phyloP scores from a whole-genome alignment of 306 rosid genomes.

The Astragalus glycyphyllos region DNA sequence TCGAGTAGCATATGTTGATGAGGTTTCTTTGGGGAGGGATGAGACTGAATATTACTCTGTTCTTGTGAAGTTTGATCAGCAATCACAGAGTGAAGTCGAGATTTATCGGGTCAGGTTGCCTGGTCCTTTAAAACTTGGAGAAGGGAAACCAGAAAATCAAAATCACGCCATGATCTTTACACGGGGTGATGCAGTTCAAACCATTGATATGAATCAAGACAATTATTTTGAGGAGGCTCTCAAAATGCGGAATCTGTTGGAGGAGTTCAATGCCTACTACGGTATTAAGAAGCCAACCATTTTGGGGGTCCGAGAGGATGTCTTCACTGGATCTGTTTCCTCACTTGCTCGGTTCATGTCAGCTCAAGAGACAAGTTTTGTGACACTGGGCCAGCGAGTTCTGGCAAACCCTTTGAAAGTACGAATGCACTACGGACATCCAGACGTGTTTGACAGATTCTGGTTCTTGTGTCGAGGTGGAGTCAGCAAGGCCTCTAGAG shows the following conservation, averaged over 20 bases:
- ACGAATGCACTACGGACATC: constrained; percentile 98
- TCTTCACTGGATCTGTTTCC: constrained; percentile 96
- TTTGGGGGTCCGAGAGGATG: constrained; percentile 92
- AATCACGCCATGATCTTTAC: constrained; percentile 96
- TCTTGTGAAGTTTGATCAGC: constrained; percentile 91
- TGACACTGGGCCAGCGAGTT: constrained; percentile 94
- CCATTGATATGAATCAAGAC: constrained; percentile 99
- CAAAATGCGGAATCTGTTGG: constrained; percentile 90
- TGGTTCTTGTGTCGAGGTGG: constrained; percentile 95
- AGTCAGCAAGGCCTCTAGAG: constrained; percentile 90
- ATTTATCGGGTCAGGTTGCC: constrained; percentile 85
- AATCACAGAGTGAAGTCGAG: constrained; percentile 74
- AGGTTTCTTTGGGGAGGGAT: constrained; percentile 67
- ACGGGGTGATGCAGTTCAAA: constrained; percentile 91
- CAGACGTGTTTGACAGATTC: constrained; percentile 93
- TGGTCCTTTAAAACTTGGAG: constrained; percentile 91
- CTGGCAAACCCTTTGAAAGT: constrained; percentile 93
- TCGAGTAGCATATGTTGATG: constrained; percentile 93
- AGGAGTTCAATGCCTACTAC: constrained; percentile 66
- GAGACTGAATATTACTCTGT: constrained; percentile 86
- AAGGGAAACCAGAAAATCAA: constrained; percentile 97
- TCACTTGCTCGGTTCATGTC: constrained; percentile 99
- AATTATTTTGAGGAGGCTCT: constrained; percentile 96
- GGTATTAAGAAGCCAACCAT: constrained; percentile 89
- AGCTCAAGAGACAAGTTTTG: constrained; percentile 90